phyloP scores from a whole-genome alignment of 2,329 filamentous ascomycete genomes.

The Endoconidiophora laricicola region DNA sequence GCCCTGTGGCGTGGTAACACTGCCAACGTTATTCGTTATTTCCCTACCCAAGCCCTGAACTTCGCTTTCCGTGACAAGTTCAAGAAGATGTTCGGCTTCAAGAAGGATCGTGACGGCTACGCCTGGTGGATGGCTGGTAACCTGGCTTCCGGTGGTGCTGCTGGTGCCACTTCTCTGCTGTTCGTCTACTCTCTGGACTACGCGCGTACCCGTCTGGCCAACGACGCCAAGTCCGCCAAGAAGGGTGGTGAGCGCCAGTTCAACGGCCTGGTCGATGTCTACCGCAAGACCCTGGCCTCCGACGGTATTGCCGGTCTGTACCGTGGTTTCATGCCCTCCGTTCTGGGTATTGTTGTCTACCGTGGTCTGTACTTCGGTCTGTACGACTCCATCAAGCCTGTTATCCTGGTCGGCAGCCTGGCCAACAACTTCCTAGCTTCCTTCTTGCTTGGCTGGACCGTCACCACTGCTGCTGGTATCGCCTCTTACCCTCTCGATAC shows the following conservation, averaged over 20 bases:
- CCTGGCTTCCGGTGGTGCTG: constrained; percentile 98
- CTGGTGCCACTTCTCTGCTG: constrained; percentile 97
- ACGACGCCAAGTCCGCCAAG: constrained; percentile 99
- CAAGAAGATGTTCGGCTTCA: constrained; percentile 99
- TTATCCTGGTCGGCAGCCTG: constrained; percentile 78
- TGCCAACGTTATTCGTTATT: constrained; percentile 99
- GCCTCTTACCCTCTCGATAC: constrained; percentile 99
- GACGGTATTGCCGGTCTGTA: constrained; percentile 99
- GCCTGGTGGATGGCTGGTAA: constrained; percentile 98
- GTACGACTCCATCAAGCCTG: constrained; percentile 99
- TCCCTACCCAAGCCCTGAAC: constrained; percentile 99
- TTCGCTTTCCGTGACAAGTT: constrained; percentile 99
- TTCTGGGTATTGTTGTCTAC: constrained; percentile 98
- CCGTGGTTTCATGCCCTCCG: constrained; percentile 99
- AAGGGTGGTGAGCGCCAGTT: constrained; percentile 96
- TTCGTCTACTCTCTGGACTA: constrained; percentile 99
- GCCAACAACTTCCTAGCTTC: constrained; percentile 99
- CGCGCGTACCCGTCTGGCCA: constrained; percentile 99
- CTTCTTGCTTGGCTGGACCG: constrained; percentile 94
- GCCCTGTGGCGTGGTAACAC: constrained; percentile 99
- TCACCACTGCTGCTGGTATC: constrained; percentile 99
- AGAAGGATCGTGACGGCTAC: constrained; percentile 99
- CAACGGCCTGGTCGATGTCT: constrained; percentile 98
- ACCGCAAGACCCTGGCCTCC: constrained; percentile 98
- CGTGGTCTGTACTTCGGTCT: constrained; percentile 99